Percentiles rank a stretch among this genome's conserved stretches.
These are phyloP conservation scores for Furcasterigmium sp. DNA, from an alignment of 2,329 filamentous ascomycete genomes.

Conservation along the genomic window DNA sequence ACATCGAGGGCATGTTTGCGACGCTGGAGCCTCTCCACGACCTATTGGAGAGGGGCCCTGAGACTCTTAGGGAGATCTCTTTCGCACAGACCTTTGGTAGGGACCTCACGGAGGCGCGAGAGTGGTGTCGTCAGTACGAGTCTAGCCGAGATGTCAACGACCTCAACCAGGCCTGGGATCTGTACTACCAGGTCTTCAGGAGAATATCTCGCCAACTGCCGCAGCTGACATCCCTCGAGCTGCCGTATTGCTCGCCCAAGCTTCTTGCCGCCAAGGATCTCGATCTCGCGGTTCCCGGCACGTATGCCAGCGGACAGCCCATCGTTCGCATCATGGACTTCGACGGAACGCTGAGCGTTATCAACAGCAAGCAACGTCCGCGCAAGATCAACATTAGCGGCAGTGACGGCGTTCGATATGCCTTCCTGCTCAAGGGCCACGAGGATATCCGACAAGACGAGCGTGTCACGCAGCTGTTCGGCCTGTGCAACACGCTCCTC, in stretches of 20 bases:
- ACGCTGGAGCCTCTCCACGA: conserved; percentile 87
- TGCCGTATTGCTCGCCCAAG: conserved; percentile 95
- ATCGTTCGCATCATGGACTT: conserved; percentile 85
- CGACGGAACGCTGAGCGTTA: conserved; percentile 83
- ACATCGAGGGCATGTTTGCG: conserved; percentile 95
- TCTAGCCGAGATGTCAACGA: conserved; percentile 87
- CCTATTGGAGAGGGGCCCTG: conserved; percentile 82
- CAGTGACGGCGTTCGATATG: conserved; percentile 82
- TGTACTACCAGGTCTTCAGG: conserved; percentile 98
- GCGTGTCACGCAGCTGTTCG: conserved; percentile 98
- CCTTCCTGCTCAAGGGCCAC: conserved; percentile 94
- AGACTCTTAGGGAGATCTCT: conserved; percentile 91
- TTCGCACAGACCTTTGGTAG: conserved; percentile 97
- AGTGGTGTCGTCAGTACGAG: conserved; percentile 93
- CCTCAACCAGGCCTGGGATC: conserved; percentile 96
- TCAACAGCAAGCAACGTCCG: conserved; percentile 94
- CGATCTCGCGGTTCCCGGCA: conserved; percentile 92
- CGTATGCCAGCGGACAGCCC: conserved; percentile 73
- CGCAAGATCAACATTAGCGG: conserved; percentile 83
- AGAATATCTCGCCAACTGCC: conserved; percentile 91
- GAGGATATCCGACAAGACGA: conserved; percentile 99
- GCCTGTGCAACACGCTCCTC: conserved; percentile 92
- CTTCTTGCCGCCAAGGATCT: conserved; percentile 80
- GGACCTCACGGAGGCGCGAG: conserved; percentile 87
- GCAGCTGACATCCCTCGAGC: conserved; percentile 85